A percentile compares a stretch with the other conserved stretches of the same genome.
These are phyloP conservation scores for Cotoneaster glaucophyllus DNA, from an alignment of 306 rosid species.

Conservation along the genomic window DNA sequence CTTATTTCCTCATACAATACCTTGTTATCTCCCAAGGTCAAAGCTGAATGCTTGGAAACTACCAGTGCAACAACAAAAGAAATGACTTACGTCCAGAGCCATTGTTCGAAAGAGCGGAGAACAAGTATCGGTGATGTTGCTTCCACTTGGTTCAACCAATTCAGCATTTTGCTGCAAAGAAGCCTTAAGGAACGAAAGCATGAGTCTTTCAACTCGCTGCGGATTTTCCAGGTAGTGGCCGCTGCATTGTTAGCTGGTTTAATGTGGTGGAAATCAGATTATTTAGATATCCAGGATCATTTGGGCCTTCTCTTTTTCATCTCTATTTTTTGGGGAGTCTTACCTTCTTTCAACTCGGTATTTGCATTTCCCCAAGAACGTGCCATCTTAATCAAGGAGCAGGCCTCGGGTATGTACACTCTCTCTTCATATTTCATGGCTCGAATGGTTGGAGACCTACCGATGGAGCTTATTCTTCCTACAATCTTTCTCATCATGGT, in stretches of 20 bases:
- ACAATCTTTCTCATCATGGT: constrained; percentile 50
- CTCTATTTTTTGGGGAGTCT: constrained; percentile 90
- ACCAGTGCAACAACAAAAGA: constrained; percentile 22
- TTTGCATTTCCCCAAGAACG: constrained; percentile 94
- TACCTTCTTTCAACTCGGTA: constrained; percentile 74
- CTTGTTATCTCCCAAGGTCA: constrained; percentile 60
- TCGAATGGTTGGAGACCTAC: constrained; percentile 71
- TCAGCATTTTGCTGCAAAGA: constrained; percentile 60
- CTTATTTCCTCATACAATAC: constrained; percentile 69
- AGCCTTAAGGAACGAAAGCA: constrained; percentile 85
- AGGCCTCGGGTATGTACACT: constrained; percentile 83
- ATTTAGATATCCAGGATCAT: constrained; percentile 63
- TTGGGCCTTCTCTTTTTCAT: constrained; percentile 90
- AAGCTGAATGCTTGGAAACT: constrained; percentile 47
- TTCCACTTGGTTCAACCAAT: constrained; percentile 63
- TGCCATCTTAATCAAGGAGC: constrained; percentile 62
- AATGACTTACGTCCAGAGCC: constrained; percentile 5
- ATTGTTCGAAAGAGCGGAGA: constrained; percentile 20
- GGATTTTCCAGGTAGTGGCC: constrained; percentile 66
- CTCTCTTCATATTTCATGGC: constrained; percentile 77
- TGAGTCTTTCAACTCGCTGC: constrained; percentile 65
- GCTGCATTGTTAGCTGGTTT: constrained; percentile 70
- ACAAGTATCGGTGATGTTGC: constrained; percentile 5
- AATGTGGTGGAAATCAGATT: constrained; percentile 94
- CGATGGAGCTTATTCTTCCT: constrained; percentile 93